Base-by-base conservation (phyloP, 805 yeast species). In the Ogataea corticis region DNA sequence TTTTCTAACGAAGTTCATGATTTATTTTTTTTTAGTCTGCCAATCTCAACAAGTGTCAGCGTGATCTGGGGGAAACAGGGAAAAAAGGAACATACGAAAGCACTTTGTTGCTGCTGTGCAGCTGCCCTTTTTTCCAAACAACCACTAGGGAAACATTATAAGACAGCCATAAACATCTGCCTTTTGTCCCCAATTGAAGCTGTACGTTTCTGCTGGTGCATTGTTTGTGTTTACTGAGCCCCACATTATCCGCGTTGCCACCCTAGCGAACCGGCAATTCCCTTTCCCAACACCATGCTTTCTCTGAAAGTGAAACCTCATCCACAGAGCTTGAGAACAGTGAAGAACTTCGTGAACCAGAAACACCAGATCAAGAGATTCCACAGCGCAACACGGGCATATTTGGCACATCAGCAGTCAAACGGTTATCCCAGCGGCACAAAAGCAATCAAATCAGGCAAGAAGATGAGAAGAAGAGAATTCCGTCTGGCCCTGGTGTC, bases 401-500 rank as follows among this genome's bases (percentile, higher is more conserved):
- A 33, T 28, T 33, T 38, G 7, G 18, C 36, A 14, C 41, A 40
- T 19, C 46, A 47, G 28, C 53, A 40, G 32, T 29, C 35, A 2
- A 27, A 9, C 36, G 33, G 15, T 30, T 38, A 31, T 23, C 44
- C 15, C 33, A 35, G 37, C 21, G 46, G 31, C 30, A 42, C 36
- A 7, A 41, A 23, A 25, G 28, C 50, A 14, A 15, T 46, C 16
- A 50, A 42, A 39, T 37, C 42, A 17, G 43, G 51, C 5, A 46
- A 49, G 15, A 56, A 42, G 30, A 65, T 62, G 64, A 59, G 61
- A 47, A 57, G 50, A 51, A 53, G 57, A 41, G 67, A 62, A 28
- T 48, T 65, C 40, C 57, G 59, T 14, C 45, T 65, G 41, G 66
- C 67, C 1, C 31, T 66, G 3, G 60, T 61, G 12, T 65, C 69